Evolutionary conservation across 208 protist genomes (phyloP).

Genomic region (Leishmania gerbilli): DNA sequence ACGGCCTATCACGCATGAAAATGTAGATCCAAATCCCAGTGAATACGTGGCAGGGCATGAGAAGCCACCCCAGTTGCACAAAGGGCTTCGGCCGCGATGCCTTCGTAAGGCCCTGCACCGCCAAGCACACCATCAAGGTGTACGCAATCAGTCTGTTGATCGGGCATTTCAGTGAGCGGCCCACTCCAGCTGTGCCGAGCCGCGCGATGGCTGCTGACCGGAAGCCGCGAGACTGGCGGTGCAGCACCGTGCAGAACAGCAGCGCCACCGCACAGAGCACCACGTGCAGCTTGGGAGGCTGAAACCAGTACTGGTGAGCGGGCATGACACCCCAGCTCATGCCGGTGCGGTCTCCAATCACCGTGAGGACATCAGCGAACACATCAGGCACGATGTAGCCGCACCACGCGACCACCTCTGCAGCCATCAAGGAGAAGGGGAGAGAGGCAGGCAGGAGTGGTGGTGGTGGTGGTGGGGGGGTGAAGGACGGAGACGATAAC

Average conservation of each 20-base stretch:
- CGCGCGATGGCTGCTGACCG: constrained; percentile 10
- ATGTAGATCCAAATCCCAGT: constrained; percentile 59
- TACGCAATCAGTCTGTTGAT: constrained; percentile 46
- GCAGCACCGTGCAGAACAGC: constrained; percentile 33
- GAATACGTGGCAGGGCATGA: constrained; percentile 86
- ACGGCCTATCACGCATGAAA: constrained; percentile 31
- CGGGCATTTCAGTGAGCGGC: constrained; percentile 34
- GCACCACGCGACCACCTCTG: constrained; percentile 14
- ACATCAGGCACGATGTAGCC: constrained; percentile 50
- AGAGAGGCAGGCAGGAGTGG: neutral
- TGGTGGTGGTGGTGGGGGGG: neutral
- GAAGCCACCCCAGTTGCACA: constrained; percentile 81
- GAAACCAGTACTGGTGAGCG: constrained; percentile 56
- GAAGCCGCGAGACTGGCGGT: constrained; percentile 41
- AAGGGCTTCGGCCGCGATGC: constrained; percentile 44
- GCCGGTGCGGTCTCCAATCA: constrained; percentile 42
- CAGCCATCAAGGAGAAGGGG: constrained; percentile 6
- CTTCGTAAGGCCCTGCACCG: constrained; percentile 55
- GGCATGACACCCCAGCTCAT: constrained; percentile 59
- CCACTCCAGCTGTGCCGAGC: constrained; percentile 12
- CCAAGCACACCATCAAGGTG: constrained; percentile 43
- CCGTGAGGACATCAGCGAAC: constrained; percentile 31
- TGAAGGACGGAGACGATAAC: neutral
- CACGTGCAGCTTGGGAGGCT: constrained; percentile 66
- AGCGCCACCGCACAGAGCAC: constrained; percentile 44